Base-by-base conservation (phyloP, 805 yeast genomes). In the Lipomyces orientalis region DNA sequence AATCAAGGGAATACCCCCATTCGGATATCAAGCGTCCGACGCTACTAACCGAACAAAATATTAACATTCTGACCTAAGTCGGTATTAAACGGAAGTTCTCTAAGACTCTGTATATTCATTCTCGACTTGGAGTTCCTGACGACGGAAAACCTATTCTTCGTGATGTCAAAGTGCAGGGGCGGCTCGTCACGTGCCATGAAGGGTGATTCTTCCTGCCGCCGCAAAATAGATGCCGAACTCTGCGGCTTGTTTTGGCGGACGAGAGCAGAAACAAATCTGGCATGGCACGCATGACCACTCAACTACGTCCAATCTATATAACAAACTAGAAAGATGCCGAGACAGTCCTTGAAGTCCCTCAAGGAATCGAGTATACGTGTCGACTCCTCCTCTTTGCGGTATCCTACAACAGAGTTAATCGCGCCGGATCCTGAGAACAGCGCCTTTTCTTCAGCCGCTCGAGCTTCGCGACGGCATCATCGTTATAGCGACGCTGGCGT, bases 351-450 rank as follows among this genome's bases (percentile, higher is more conserved):
- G 16, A 57, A 64, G 46, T 57, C 46, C 19, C 58, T 68, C 56
- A 65, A 63, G 51, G 71, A 68, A 57, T 43, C 69, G 19, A 29
- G 55, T 9, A 33, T 65, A 22, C 54, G 71, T 7, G 59, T 65
- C 12, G 71, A 68, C 25, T 22, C 62, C 14, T 34, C 67, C 25
- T 65, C 66, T 8, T 39, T 68, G 22, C 54, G 52, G 19, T 35
- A 55, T 22, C 65, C 67, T 14, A 56, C 56, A 14, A 57, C 64
- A n/a, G 69, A 68, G 25, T 61, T 68, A 34, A 46, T 51, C 31
- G 71, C 64, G 19, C 71, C 71, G 12, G 64, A 65, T 9, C 29
- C 64, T 7, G 63, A 61, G 33, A 2, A 54, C 34, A 12, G 39
- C 19, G 52, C 52, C 2, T 19, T 19, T 14, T 16, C 61, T 25